Percentiles rank a stretch among this genome's conserved stretches.
phyloP scores from a whole-genome alignment of 1,139 yeast genomes.

The Blastobotrys capitulatus region DNA sequence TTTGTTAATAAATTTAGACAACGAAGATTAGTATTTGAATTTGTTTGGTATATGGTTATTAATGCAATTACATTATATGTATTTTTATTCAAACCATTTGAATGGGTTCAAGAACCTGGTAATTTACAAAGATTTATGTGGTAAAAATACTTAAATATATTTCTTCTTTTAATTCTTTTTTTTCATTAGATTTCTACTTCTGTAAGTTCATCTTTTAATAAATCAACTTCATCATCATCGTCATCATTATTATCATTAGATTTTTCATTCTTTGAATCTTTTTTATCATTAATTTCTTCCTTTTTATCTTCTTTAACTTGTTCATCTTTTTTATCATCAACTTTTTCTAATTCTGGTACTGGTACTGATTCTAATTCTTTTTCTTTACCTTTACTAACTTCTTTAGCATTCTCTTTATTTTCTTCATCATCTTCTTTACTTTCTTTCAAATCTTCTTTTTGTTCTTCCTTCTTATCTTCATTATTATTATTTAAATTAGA shows the following conservation, averaged over 20 bases:
- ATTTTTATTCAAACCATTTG: conserved; percentile 58
- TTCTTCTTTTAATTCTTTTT: background rate
- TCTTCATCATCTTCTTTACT: conserved; percentile 12
- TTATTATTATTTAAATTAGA: background rate
- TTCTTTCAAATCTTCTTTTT: background rate
- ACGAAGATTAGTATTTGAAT: conserved; percentile 47
- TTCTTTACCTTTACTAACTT: background rate
- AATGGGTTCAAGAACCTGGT: conserved; percentile 59
- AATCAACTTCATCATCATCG: conserved; percentile 21
- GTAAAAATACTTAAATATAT: conserved; percentile 38
- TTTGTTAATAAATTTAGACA: conserved; percentile 1
- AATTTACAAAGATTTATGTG: conserved; percentile 77
- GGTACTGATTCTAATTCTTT: background rate
- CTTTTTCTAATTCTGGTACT: background rate
- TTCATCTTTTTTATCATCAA: background rate
- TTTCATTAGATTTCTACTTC: conserved; percentile 21
- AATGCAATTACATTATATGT: conserved; percentile 49
- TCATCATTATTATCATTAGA: conserved; percentile 10
- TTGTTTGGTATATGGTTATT: conserved; percentile 53
- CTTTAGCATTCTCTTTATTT: background rate
- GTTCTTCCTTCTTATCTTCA: background rate
- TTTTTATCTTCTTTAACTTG: background rate
- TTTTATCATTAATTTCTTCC: background rate
- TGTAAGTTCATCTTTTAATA: conserved; percentile 20
- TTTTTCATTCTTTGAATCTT: background rate